Base-by-base conservation (phyloP, 2,329 filamentous ascomycete genomes). In the Aspergillus neotritici region DNA sequence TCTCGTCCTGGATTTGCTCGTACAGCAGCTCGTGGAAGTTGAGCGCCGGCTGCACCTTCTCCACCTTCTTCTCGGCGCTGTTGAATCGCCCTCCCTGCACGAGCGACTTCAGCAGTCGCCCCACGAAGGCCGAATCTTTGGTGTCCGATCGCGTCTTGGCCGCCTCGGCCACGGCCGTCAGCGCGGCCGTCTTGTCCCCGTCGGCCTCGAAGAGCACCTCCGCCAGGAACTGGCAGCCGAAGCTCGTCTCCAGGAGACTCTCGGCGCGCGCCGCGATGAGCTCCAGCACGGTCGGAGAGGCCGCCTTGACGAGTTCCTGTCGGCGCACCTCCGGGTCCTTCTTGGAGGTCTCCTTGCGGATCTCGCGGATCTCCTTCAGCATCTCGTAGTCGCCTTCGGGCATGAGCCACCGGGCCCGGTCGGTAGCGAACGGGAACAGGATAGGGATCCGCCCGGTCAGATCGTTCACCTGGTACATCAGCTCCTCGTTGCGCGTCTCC, bases 61-160 rank as follows among this genome's bases (percentile, higher is more conserved):
- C 77, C 34, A 93, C 68, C 43, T 76, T 80, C 67, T 88, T 88
- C 2, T 80, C 76, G 34, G 76, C 76, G 48, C 80, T 80, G 66
- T 97, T 88, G 62, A 86, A 98, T 45, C 82, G 83, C 17, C 94
- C 93, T 33, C 93, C 93, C 42, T 88, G 84, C 16, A 96, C 89
- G 6, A 98, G 78, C 0, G 85, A 85, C 72, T 95, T 96, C 57
- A 97, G 77, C 83, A 96, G 85, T 46, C 88, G 84, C 12, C 87
- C 88, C 32, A 82, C 85, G 17, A 72, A 74, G 7, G 84, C 80
- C 3, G 78, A 76, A 38, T 78, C 71, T n/a, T 84, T 80, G 43
- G 86, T 67, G 42, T 72, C 63, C 6, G 62, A 55, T 34, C 65
- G 60, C 17, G 63, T 66, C 41, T 73, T 69, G 12, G 66, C 68